Evolutionary conservation across 768 basidiomycete species (phyloP), one percentile per base, ranked within the genome.

Genomic region (Russula brevipes): DNA sequence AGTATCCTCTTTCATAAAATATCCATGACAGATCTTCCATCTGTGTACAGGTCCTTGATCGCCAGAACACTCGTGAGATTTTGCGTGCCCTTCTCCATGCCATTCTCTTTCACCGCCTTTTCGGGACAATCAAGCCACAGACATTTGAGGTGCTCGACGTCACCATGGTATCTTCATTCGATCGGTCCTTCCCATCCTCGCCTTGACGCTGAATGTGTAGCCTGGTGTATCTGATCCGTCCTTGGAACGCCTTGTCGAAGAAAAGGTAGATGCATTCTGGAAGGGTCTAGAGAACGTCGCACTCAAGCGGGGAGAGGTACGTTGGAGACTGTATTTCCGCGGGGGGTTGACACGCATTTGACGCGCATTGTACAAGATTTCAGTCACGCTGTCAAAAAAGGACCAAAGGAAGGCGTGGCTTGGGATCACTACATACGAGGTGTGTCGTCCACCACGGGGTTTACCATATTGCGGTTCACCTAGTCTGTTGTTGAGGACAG

Each of bases 91-190:
- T 91, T 57, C 79, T 94, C n/a, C 91, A 93, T 69, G 79, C 89
- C 0, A 87, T 93, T 53, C 76, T 93, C 16, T 93, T 94, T 71
- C 91, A 94, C 70, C 82, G 91, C 8, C 77, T 91, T 19, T 90
- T 93, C 70, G 91, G 91, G 3, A 85, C 83, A 0, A 81, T 93
- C 47, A 89, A 86, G 67, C 87, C 91, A 0, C 81, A 82, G 67
- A 86, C 80, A 2, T 86, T 88, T 63, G 91, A 93, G 61, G 85
- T 93, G 0, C 79, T 91, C 11, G 91, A 93, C 72, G 85, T 94
- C 24, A 91, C 90, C 1, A 87, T 94, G 85, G 90, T 91, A 57
- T 45, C 84, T 3, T 31, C 16, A n/a, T 56, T 39, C n/a, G n/a
- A 19, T 39, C 30, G 41, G n/a, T 33, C 5, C 12, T 54, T 53